Percentiles rank a stretch among this genome's conserved stretches.
Conservation (phyloP, 208 protist species). For the Acanthamoeba rhysodes region DNA sequence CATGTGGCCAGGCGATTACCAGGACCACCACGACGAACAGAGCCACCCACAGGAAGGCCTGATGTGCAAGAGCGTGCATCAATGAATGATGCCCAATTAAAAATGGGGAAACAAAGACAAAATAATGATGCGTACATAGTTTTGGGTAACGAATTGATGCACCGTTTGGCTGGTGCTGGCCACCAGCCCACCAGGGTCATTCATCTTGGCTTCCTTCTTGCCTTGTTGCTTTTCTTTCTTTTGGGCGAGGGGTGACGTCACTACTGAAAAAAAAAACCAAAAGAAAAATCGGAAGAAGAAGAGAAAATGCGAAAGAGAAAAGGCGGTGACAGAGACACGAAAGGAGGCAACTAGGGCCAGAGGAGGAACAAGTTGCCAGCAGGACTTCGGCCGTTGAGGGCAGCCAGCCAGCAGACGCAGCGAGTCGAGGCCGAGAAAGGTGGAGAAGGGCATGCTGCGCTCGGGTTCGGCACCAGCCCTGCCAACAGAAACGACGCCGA, state of each 20-base stretch:
- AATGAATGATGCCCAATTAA: too few species aligned
- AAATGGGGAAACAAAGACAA: too few species aligned
- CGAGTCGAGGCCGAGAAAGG: not conserved
- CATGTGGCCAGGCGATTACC: not conserved
- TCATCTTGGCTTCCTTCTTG: not conserved
- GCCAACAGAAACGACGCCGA: too few species aligned
- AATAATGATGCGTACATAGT: not conserved
- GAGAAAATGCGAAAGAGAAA: not conserved
- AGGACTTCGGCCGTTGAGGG: too few species aligned
- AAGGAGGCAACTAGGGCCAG: too few species aligned
- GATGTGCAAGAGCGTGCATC: not conserved
- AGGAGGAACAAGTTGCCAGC: not conserved
- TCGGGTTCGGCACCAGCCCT: too few species aligned
- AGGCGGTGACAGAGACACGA: not conserved
- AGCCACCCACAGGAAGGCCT: not conserved
- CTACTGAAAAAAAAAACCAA: not conserved
- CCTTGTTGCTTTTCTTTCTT: not conserved
- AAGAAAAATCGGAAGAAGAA: not conserved
- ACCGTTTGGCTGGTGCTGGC: not conserved
- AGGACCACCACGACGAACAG: not conserved
- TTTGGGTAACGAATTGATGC: not conserved
- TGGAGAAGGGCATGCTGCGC: not conserved
- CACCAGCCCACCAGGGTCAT: not conserved
- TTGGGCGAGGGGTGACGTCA: constrained; percentile 4
- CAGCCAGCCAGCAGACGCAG: too few species aligned